Percentiles rank a stretch among this genome's conserved stretches.
Conservation (phyloP, 2,329 filamentous ascomycete genomes). For the Sordariomycetes sp. region DNA sequence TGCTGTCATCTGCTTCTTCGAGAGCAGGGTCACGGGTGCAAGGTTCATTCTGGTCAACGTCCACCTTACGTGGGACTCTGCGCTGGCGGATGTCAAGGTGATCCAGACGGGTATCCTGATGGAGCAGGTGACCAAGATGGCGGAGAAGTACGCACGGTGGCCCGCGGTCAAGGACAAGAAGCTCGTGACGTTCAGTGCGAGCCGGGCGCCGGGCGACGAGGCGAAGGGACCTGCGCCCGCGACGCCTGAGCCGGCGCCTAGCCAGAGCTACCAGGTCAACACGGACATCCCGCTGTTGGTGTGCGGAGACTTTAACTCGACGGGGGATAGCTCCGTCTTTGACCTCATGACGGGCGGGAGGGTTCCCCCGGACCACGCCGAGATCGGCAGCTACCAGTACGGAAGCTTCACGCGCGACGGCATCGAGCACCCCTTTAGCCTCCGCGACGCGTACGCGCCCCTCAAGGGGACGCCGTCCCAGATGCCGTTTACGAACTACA, state of each 20-base stretch:
- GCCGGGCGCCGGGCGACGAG: constrained; percentile 16
- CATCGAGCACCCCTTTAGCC: constrained; percentile 86
- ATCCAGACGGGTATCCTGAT: constrained; percentile 93
- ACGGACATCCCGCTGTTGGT: constrained; percentile 83
- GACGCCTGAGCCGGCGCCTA: constrained; percentile 57
- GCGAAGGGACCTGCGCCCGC: constrained; percentile 29
- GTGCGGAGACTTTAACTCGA: constrained; percentile 94
- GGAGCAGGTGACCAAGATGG: constrained; percentile 77
- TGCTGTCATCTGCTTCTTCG: constrained; percentile 80
- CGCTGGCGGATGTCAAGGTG: constrained; percentile 84
- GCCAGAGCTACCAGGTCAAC: constrained; percentile 73
- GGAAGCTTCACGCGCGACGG: constrained; percentile 87
- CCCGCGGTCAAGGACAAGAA: constrained; percentile 74
- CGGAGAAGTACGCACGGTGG: constrained; percentile 72
- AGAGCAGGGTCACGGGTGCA: constrained; percentile 81
- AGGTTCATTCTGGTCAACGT: constrained; percentile 87
- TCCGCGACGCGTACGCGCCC: constrained; percentile 79
- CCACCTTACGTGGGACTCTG: constrained; percentile 90
- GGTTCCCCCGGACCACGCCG: constrained; percentile 64
- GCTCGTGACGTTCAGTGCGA: constrained; percentile 30
- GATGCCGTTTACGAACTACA: constrained; percentile 91
- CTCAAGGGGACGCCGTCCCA: constrained; percentile 75
- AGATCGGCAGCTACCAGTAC: constrained; percentile 72
- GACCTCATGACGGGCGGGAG: constrained; percentile 75
- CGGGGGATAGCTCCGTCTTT: constrained; percentile 75